Conservation (phyloP, 2,329 filamentous ascomycete genomes). For the Curvularia lunata region DNA sequence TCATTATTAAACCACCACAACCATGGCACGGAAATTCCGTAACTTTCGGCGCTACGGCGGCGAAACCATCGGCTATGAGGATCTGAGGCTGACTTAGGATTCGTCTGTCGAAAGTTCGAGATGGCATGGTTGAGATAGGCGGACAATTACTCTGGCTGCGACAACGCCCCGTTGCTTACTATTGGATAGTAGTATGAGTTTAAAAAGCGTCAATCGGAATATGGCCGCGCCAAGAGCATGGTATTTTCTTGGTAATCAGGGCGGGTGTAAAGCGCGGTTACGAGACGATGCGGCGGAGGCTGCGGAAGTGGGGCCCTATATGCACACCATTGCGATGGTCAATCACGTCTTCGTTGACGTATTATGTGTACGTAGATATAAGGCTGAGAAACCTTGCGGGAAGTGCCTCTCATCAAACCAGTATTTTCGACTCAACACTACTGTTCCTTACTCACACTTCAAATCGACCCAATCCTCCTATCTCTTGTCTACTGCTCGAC, state of each 20-base stretch:
- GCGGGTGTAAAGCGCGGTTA: constrained; percentile 1
- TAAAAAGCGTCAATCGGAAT: background rate
- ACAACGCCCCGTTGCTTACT: background rate
- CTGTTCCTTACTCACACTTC: background rate
- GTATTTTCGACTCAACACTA: background rate
- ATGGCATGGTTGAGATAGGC: background rate
- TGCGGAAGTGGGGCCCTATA: constrained; percentile 14
- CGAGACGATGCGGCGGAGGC: constrained; percentile 6
- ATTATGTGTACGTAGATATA: constrained; percentile 8
- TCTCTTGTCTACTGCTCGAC: constrained; percentile 9
- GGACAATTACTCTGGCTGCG: background rate
- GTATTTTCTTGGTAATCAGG: background rate
- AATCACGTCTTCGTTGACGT: constrained; percentile 15
- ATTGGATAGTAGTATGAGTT: background rate
- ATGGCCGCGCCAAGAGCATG: background rate
- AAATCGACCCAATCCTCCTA: background rate
- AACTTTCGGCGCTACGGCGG: background rate
- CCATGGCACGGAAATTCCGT: background rate
- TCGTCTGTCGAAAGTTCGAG: constrained; percentile 2
- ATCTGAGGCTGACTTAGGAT: background rate
- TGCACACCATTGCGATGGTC: constrained; percentile 7
- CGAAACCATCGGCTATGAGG: background rate
- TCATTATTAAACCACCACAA: background rate
- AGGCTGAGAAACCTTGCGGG: background rate
- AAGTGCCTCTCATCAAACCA: background rate